phyloP scores from a whole-genome alignment of 805 yeast species.

The Wickerhamomyces strasburgensis region DNA sequence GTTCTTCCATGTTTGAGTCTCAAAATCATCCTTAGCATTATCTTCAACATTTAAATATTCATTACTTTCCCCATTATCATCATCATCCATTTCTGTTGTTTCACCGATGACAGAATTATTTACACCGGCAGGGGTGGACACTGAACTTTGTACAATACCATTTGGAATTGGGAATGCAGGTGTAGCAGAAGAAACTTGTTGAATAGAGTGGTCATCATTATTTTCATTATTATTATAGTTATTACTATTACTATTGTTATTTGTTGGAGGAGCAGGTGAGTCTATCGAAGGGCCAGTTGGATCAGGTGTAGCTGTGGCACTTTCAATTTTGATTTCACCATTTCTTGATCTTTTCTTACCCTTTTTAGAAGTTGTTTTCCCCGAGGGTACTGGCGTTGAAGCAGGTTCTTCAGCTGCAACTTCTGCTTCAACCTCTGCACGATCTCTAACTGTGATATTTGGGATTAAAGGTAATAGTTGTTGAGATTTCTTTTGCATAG shows the following conservation, averaged over 20 bases:
- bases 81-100: slow-evolving; percentile 18
- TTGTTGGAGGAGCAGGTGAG: slow-evolving; percentile 4
- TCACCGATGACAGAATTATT: slow-evolving; percentile 5
- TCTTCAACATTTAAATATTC: slow-evolving; percentile 45
- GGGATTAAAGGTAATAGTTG: slow-evolving; percentile 82
- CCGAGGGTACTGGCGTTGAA: slow-evolving; percentile 23
- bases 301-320: slow-evolving; percentile 3
- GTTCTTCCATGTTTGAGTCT: slow-evolving; percentile 79
- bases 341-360: slow-evolving; percentile 35
- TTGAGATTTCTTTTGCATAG: slow-evolving; percentile 89
- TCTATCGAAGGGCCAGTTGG: slow-evolving; percentile 9
- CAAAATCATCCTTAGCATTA: slow-evolving; percentile 64
- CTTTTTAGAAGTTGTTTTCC: slow-evolving; percentile 32
- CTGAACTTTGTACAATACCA: neutral
- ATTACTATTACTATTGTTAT: neutral
- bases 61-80: slow-evolving; percentile 35
- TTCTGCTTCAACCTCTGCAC: slow-evolving; percentile 61
- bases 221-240: neutral
- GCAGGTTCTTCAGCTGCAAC: slow-evolving; percentile 25
- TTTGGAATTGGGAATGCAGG: slow-evolving; percentile 1
- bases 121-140: slow-evolving; percentile 5
- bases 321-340: slow-evolving; percentile 31
- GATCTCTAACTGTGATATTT: slow-evolving; percentile 70
- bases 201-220: neutral
- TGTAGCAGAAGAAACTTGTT: slow-evolving; percentile 2